A percentile compares a stretch with the other conserved stretches of the same genome.
These are phyloP conservation scores for Agrocybe pediades DNA, from an alignment of 768 basidiomycete genomes.

Conservation along the genomic window DNA sequence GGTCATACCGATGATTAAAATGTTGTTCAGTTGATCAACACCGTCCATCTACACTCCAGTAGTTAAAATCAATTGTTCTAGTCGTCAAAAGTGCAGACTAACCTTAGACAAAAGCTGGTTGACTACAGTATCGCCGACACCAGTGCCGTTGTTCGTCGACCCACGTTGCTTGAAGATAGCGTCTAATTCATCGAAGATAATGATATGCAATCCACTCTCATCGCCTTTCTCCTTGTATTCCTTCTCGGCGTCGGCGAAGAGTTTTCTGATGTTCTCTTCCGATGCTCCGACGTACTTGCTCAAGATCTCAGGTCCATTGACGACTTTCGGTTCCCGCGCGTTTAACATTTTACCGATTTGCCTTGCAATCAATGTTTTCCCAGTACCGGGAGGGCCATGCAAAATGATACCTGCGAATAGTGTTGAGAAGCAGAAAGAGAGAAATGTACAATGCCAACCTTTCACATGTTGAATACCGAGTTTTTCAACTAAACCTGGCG, in stretches of 20 bases:
- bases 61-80: too few relatives aligned
- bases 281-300: constrained; percentile 97
- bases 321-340: constrained; percentile 95
- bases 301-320: constrained; percentile 96
- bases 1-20: constrained; percentile 99
- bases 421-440: not conserved
- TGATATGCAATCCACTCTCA: constrained; percentile 96
- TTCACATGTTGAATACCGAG: constrained; percentile 98
- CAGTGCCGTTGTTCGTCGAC: constrained; percentile 86
- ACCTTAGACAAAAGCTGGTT: constrained; percentile 98
- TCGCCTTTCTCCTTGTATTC: constrained; percentile 99
- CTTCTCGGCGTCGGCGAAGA: constrained; percentile 98
- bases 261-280: constrained; percentile 96
- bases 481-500: constrained; percentile 94
- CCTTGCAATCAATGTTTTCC: constrained; percentile 96
- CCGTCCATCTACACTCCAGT: constrained; percentile 99
- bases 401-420: constrained; percentile 76
- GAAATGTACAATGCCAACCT: constrained; percentile 47
- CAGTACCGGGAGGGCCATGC: constrained; percentile 96
- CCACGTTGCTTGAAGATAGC: constrained; percentile 99
- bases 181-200: constrained; percentile 98
- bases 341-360: constrained; percentile 99
- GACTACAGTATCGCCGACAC: constrained; percentile 98
- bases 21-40: constrained; percentile 98
- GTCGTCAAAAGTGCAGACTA: too few relatives aligned